A percentile compares a stretch with the other conserved stretches of the same genome.
phyloP scores from a whole-genome alignment of 2,329 filamentous ascomycete species.

The Sordariomycetes sp. region DNA sequence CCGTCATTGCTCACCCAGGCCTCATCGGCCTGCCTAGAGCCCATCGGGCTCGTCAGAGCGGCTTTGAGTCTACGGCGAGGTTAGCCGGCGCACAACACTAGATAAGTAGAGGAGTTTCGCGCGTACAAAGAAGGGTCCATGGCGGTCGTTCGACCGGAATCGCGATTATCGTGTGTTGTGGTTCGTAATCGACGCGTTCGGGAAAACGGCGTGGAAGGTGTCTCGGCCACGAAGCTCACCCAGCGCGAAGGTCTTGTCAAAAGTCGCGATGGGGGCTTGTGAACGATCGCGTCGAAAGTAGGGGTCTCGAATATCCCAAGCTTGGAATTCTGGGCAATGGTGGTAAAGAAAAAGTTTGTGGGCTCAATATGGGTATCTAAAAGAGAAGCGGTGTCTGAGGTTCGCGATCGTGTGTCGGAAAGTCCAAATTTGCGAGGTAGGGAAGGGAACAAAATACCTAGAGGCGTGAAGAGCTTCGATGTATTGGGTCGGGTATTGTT shows the following conservation, averaged over 20 bases:
- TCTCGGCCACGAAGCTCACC: background rate
- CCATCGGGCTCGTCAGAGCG: conserved; percentile 2
- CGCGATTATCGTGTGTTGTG: background rate
- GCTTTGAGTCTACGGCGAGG: background rate
- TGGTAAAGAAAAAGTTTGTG: background rate
- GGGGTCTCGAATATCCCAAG: background rate
- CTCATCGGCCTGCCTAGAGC: background rate
- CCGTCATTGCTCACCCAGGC: background rate
- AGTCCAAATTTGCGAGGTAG: background rate
- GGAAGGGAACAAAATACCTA: background rate
- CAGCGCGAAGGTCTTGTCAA: background rate
- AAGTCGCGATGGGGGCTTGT: background rate
- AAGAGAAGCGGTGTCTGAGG: too few species aligned
- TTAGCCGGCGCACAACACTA: background rate
- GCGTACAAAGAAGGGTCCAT: background rate
- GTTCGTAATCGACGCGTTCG: background rate
- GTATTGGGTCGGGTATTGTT: background rate
- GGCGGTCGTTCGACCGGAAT: background rate
- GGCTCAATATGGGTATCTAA: too few species aligned
- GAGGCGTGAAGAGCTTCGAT: background rate
- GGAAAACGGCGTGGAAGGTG: background rate
- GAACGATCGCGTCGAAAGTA: background rate
- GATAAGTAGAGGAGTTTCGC: background rate
- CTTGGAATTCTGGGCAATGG: background rate
- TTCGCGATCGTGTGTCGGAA: background rate